Conservation (phyloP, 2,329 filamentous ascomycete species). For the Nothopassalora personata region DNA sequence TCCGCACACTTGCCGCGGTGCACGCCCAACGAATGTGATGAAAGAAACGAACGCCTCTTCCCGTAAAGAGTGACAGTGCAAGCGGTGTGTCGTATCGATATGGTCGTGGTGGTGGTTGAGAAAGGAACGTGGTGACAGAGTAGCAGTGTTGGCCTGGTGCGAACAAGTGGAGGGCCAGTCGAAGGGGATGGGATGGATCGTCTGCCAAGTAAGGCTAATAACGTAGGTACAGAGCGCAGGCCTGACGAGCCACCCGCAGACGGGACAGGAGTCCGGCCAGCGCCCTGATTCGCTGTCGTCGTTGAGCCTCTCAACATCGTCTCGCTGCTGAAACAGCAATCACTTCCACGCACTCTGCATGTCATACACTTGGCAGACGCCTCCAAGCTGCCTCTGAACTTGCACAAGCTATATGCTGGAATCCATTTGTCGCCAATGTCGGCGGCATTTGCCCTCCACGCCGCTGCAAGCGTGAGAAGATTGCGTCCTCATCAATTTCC, state of each 20-base stretch:
- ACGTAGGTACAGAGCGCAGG: too few relatives aligned
- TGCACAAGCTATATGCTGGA: too few relatives aligned
- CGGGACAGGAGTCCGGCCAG: too few relatives aligned
- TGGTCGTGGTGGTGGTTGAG: background rate
- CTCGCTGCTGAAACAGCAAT: background rate
- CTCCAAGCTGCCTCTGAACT: background rate
- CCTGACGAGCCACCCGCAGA: too few relatives aligned
- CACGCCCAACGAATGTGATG: background rate
- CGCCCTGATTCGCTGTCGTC: too few relatives aligned
- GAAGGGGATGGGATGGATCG: too few relatives aligned
- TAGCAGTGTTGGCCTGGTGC: background rate
- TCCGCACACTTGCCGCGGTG: constrained; percentile 3
- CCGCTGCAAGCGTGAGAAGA: too few relatives aligned
- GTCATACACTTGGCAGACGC: background rate
- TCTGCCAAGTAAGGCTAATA: too few relatives aligned
- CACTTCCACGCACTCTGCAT: background rate
- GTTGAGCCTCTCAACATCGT: too few relatives aligned
- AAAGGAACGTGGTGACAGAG: background rate
- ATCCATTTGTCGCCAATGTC: too few relatives aligned
- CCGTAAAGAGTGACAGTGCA: constrained; percentile 1
- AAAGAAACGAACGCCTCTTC: background rate
- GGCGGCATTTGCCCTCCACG: too few relatives aligned
- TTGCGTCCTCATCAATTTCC: too few relatives aligned
- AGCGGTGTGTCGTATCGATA: background rate
- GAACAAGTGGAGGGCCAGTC: background rate